Conservation (phyloP, 805 yeast genomes). For the Debaryomyces castellii region DNA sequence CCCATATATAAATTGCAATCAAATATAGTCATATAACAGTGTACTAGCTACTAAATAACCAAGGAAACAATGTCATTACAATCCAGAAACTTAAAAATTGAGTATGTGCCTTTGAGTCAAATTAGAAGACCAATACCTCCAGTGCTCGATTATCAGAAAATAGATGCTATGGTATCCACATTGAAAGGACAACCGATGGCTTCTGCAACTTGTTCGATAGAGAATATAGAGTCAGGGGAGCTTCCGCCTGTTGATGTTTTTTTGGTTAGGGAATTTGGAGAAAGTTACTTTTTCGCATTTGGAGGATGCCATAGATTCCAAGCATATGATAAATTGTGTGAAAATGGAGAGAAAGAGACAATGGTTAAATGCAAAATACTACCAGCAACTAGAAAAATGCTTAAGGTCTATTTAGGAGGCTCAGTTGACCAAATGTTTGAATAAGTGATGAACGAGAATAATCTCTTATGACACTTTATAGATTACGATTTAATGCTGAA, state of each 20-base stretch:
- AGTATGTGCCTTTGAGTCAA: constrained; percentile 61
- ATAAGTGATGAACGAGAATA: not conserved
- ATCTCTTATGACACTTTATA: not conserved
- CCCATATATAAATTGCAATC: not conserved
- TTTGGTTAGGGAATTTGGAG: constrained; percentile 61
- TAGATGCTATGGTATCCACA: constrained; percentile 76
- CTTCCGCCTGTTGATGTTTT: constrained; percentile 83
- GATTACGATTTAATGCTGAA: not conserved
- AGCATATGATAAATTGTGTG: constrained; percentile 64
- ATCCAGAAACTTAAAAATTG: constrained; percentile 53
- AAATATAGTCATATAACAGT: not conserved
- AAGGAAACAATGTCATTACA: constrained; percentile 60
- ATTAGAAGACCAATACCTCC: constrained; percentile 86
- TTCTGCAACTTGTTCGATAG: constrained; percentile 57
- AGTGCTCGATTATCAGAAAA: constrained; percentile 70
- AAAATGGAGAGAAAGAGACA: constrained; percentile 29
- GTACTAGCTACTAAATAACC: not conserved
- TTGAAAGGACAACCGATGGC: constrained; percentile 63
- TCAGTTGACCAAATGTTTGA: constrained; percentile 54
- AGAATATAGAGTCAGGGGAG: constrained; percentile 55
- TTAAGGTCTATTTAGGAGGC: constrained; percentile 69
- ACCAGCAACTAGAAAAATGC: constrained; percentile 72
- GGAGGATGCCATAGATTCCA: constrained; percentile 92
- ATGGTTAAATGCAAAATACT: constrained; percentile 68
- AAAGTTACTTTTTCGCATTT: constrained; percentile 70